phyloP scores from a whole-genome alignment of 2,329 filamentous ascomycete species.

The Apiospora sp. region DNA sequence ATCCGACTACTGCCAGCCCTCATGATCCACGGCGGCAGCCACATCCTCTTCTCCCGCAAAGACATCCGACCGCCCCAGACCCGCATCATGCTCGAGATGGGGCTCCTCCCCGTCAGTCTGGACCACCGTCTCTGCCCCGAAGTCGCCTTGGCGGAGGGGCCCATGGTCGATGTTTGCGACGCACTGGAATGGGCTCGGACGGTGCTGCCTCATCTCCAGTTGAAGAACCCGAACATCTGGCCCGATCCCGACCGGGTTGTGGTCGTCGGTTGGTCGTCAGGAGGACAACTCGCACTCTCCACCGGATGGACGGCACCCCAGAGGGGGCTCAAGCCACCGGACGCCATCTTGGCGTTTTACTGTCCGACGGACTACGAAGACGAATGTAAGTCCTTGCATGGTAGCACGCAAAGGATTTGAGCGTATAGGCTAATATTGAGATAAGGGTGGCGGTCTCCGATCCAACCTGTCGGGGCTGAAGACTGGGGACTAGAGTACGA shows the following conservation, averaged over 20 bases:
- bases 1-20: constrained; percentile 39
- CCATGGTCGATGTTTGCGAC: constrained; percentile 54
- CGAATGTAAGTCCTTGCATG: background rate
- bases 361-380: constrained; percentile 40
- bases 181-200: constrained; percentile 50
- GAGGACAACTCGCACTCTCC: constrained; percentile 55
- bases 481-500: constrained; percentile 36
- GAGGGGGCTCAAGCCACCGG: constrained; percentile 45
- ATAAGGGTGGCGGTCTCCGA: constrained; percentile 28
- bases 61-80: constrained; percentile 49
- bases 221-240: background rate
- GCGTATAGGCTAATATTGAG: background rate
- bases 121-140: constrained; percentile 62
- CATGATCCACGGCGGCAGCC: constrained; percentile 55
- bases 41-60: constrained; percentile 48
- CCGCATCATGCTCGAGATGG: constrained; percentile 44
- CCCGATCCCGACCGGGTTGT: constrained; percentile 45
- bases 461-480: constrained; percentile 31
- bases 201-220: constrained; percentile 39
- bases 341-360: constrained; percentile 56
- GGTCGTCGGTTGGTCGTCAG: constrained; percentile 57
- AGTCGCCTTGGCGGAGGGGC: constrained; percentile 51
- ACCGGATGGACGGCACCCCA: constrained; percentile 46
- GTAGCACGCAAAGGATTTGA: accelerated
- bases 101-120: constrained; percentile 56